Conservation (phyloP, 441 rosid species). For the Erodium texanum region DNA sequence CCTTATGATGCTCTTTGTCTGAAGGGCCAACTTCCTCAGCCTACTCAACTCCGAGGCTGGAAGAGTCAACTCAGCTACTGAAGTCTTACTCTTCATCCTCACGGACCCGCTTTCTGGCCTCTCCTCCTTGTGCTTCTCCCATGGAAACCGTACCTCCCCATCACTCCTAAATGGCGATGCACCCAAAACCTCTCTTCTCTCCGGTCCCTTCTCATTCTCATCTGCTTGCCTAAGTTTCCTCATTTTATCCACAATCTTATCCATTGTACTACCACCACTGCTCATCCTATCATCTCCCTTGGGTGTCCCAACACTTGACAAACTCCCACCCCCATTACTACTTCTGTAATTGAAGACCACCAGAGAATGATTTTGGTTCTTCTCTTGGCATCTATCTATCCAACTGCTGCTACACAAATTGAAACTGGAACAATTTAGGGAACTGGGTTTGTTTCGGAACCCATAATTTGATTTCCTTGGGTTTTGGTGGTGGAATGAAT, state of each 20-base stretch:
- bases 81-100: conserved; percentile 46
- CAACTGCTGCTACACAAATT: conserved; percentile 27
- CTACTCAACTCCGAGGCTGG: conserved; percentile 67
- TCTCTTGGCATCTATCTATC: conserved; percentile 26
- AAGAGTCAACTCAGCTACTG: conserved; percentile 66
- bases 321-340: conserved; percentile 12
- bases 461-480: conserved; percentile 21
- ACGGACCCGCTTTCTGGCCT: conserved; percentile 42
- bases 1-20: conserved; percentile 49
- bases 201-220: conserved; percentile 6
- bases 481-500: conserved; percentile 19
- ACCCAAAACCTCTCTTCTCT: conserved; percentile 46
- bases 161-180: conserved; percentile 37
- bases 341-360: conserved; percentile 26
- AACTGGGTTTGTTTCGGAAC: conserved; percentile 19
- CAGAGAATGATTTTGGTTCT: conserved; percentile 23
- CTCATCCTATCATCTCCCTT: conserved; percentile 18
- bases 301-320: conserved; percentile 23
- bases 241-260: conserved; percentile 69
- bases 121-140: conserved; percentile 56
- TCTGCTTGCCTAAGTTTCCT: conserved; percentile 59
- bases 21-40: conserved; percentile 63
- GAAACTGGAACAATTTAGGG: conserved; percentile 8
- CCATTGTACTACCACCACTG: conserved; percentile 54
- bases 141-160: conserved; percentile 62